Conservation (phyloP, 1,284 basidiomycete species). For the Pholiota adiposa region DNA sequence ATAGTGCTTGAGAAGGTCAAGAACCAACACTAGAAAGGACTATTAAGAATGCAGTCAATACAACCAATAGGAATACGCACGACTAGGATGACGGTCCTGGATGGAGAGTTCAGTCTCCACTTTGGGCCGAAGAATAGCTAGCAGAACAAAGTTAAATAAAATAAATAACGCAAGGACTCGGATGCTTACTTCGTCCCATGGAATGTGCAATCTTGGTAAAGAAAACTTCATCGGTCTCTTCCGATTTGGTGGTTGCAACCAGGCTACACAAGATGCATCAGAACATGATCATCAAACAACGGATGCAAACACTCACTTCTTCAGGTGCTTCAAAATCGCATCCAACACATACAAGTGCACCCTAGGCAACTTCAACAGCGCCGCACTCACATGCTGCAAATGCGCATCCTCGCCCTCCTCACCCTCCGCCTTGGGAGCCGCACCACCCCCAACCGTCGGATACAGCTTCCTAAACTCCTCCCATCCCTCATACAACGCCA, state of each 20-base stretch:
- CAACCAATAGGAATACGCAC: conserved; percentile 43
- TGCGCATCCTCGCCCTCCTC: conserved; percentile 58
- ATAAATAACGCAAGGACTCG: background rate
- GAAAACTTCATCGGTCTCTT: conserved; percentile 78
- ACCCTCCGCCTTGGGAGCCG: conserved; percentile 46
- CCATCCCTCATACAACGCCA: conserved; percentile 87
- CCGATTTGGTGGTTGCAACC: conserved; percentile 68
- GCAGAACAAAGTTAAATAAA: conserved; percentile 2
- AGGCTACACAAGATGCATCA: conserved; percentile 49
- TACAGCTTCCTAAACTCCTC: conserved; percentile 87
- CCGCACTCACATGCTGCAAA: conserved; percentile 69
- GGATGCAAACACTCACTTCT: conserved; percentile 51
- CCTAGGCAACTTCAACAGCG: conserved; percentile 76
- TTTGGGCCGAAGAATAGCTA: conserved; percentile 84
- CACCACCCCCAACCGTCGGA: conserved; percentile 60
- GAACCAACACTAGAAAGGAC: conserved; percentile 63
- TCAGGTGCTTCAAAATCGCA: conserved; percentile 79
- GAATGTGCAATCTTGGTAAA: conserved; percentile 87
- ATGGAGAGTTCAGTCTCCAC: conserved; percentile 82
- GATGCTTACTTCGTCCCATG: conserved; percentile 77
- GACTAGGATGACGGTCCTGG: conserved; percentile 82
- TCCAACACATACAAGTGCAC: conserved; percentile 87
- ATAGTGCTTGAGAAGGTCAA: conserved; percentile 85
- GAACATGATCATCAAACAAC: background rate
- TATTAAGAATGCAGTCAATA: background rate